A percentile compares a stretch with the other conserved stretches of the same genome.
These are phyloP conservation scores for Psilocybe cubensis DNA, from an alignment of 768 basidiomycete genomes.

Conservation along the genomic window DNA sequence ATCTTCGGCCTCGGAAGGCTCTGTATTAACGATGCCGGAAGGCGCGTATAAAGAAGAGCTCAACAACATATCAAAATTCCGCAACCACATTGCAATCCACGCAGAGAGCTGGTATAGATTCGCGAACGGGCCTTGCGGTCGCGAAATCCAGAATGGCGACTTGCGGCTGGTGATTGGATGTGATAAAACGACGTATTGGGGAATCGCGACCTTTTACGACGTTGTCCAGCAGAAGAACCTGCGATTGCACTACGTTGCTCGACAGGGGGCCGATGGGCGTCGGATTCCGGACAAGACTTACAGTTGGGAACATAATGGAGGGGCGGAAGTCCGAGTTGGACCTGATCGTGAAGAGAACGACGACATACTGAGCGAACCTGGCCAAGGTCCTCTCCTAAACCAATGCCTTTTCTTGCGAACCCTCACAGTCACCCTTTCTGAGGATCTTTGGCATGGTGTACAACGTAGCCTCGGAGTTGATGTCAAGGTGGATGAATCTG, in stretches of 20 bases:
- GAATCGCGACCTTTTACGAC: slow-evolving; percentile 12
- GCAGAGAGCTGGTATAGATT: slow-evolving; percentile 20
- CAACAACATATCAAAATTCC: slow-evolving; percentile 1
- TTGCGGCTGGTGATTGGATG: slow-evolving; percentile 19
- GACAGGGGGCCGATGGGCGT: background rate
- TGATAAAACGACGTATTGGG: slow-evolving; percentile 19
- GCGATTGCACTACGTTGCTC: background rate
- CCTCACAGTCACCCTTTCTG: slow-evolving; percentile 1
- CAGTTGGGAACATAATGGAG: slow-evolving; percentile 5
- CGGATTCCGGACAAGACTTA: background rate
- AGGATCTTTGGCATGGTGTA: slow-evolving; percentile 3
- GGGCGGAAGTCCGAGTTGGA: slow-evolving; percentile 5
- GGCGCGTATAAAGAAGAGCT: slow-evolving; percentile 16
- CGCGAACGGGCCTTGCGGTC: slow-evolving; percentile 10
- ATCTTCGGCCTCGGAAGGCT: slow-evolving; percentile 27
- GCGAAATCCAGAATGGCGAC: slow-evolving; percentile 19
- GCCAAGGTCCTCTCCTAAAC: background rate
- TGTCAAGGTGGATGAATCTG: background rate
- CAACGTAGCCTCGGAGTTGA: background rate
- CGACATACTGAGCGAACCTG: background rate
- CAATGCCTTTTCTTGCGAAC: slow-evolving; percentile 16
- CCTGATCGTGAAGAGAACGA: background rate
- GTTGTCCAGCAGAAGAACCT: background rate
- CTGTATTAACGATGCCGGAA: slow-evolving; percentile 35
- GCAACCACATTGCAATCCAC: slow-evolving; percentile 3